These are phyloP conservation scores for Magnusiomyces suaveolens DNA, from an alignment of 1,139 yeast species.

Conservation along the genomic window DNA sequence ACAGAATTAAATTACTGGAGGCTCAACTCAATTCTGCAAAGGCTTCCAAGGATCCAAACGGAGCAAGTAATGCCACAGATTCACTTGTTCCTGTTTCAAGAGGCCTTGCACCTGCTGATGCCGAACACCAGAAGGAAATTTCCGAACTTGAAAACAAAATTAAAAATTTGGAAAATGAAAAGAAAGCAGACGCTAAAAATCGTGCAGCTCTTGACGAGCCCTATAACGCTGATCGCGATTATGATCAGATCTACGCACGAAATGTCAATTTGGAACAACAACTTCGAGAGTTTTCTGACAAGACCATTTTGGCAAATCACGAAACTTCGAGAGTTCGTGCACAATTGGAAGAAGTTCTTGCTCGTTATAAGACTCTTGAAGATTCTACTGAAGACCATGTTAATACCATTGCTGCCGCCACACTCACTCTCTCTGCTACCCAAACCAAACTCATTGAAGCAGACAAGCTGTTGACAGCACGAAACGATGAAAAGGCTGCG, in stretches of 20 bases:
- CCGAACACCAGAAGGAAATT: background rate
- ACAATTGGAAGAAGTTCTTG: slow-evolving; percentile 17
- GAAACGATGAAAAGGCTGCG: slow-evolving; percentile 17
- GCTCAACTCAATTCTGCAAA: slow-evolving; percentile 1
- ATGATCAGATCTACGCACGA: slow-evolving; percentile 9
- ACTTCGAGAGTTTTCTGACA: slow-evolving; percentile 23
- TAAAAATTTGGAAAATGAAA: background rate
- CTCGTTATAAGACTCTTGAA: slow-evolving; percentile 20
- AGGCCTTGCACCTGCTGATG: background rate
- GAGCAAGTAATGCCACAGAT: no score
- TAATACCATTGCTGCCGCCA: slow-evolving; percentile 25
- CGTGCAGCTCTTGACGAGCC: background rate
- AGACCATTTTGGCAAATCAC: slow-evolving; percentile 21
- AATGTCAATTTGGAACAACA: slow-evolving; percentile 19
- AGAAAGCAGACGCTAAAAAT: background rate
- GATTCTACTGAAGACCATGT: slow-evolving; percentile 24
- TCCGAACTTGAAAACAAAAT: background rate
- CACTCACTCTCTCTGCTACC: slow-evolving; percentile 26
- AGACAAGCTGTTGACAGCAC: slow-evolving; percentile 19
- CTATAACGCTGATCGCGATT: background rate
- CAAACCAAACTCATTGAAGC: slow-evolving; percentile 22
- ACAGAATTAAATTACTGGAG: slow-evolving; percentile 7
- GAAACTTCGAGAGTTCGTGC: slow-evolving; percentile 19
- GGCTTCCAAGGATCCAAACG: background rate
- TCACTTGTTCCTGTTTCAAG: background rate